Evolutionary conservation across 352 stramenopile species (phyloP).

Genomic region (Bremia lactucae): DNA sequence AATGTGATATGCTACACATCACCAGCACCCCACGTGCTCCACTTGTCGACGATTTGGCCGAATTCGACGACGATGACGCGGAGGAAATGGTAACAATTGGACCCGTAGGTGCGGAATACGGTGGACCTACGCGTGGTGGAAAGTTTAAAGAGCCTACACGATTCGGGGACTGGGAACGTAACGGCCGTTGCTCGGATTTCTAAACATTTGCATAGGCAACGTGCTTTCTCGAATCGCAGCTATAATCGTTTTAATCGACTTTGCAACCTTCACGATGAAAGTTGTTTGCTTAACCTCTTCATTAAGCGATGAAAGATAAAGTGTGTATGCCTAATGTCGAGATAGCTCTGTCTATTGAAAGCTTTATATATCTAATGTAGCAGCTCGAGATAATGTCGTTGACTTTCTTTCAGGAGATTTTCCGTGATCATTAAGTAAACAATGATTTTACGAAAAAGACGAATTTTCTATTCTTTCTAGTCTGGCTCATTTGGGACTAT

Average conservation of each 20-base stretch:
- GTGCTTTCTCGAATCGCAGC: neutral
- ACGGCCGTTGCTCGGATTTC: slow-evolving; percentile 94
- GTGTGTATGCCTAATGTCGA: too few species aligned
- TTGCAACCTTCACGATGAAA: too few species aligned
- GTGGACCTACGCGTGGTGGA: slow-evolving; percentile 88
- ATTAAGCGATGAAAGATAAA: neutral
- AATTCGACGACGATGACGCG: slow-evolving; percentile 77
- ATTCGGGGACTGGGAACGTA: slow-evolving; percentile 97
- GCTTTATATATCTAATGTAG: too few species aligned
- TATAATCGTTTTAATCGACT: neutral
- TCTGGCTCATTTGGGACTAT: too few species aligned
- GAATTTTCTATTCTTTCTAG: too few species aligned
- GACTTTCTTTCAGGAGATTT: too few species aligned
- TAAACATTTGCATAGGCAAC: slow-evolving; percentile 28
- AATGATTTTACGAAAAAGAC: too few species aligned
- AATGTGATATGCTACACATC: slow-evolving; percentile 19
- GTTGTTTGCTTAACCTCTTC: too few species aligned
- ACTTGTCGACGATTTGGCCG: slow-evolving; percentile 10
- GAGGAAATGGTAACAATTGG: slow-evolving; percentile 92
- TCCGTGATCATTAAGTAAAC: too few species aligned
- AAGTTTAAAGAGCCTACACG: slow-evolving; percentile 91
- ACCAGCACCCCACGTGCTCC: slow-evolving; percentile 11
- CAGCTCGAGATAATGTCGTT: too few species aligned
- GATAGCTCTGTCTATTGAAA: too few species aligned
- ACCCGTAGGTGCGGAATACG: slow-evolving; percentile 86